Evolutionary conservation across 768 basidiomycete species (phyloP).

Genomic region (Hortiboletus campestris): DNA sequence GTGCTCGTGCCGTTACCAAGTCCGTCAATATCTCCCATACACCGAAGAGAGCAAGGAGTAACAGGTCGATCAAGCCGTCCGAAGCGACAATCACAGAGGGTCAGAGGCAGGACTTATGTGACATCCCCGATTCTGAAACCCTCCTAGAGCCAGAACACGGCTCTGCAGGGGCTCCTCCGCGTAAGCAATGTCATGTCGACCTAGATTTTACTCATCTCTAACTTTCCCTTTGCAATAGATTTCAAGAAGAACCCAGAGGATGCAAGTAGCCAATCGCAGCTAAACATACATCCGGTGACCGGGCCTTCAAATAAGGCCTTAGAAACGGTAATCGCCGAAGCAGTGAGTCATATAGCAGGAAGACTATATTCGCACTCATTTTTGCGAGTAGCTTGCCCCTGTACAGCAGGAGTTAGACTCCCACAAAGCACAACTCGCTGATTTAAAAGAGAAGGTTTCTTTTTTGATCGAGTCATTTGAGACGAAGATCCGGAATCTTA

Average conservation of each 20-base stretch:
- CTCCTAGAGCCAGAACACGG: constrained; percentile 28
- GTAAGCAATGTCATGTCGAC: constrained; percentile 13
- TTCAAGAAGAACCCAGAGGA: neutral
- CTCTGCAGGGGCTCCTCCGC: neutral
- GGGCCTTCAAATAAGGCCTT: constrained; percentile 9
- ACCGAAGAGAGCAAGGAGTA: constrained; percentile 47
- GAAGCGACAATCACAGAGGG: constrained; percentile 62
- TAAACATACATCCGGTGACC: neutral
- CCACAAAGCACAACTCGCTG: constrained; percentile 44
- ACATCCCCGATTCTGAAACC: constrained; percentile 9
- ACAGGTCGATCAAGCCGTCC: constrained; percentile 45
- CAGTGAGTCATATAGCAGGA: constrained; percentile 22
- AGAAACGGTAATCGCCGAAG: constrained; percentile 26
- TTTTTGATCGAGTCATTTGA: constrained; percentile 33
- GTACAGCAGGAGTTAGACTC: constrained; percentile 49
- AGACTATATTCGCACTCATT: constrained; percentile 1
- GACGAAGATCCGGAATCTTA: constrained; percentile 37
- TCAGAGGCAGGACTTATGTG: constrained; percentile 17
- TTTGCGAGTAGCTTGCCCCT: constrained; percentile 43
- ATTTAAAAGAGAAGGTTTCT: constrained; percentile 32
- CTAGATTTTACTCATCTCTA: neutral
- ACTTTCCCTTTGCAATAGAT: constrained; percentile 2
- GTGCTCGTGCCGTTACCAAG: constrained; percentile 64
- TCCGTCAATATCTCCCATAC: constrained; percentile 49
- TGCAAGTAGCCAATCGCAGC: constrained; percentile 4